These are phyloP conservation scores for Pyrrhoderma noxium DNA, from an alignment of 1,284 basidiomycete genomes.

Conservation along the genomic window DNA sequence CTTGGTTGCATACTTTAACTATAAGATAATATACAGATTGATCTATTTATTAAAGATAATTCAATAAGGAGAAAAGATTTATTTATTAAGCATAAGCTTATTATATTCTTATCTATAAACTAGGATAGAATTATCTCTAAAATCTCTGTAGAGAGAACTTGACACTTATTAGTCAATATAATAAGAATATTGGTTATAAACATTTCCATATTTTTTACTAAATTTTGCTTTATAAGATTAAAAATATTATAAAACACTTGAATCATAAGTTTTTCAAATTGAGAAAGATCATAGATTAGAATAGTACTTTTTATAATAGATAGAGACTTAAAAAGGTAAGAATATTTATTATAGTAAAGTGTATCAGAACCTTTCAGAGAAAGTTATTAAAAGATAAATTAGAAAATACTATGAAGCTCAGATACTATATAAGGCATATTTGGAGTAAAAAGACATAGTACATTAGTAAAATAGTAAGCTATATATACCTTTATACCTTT, in stretches of 20 bases:
- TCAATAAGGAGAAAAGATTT: constrained; percentile 12
- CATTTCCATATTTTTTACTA: constrained; percentile 85
- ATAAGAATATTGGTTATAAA: constrained; percentile 86
- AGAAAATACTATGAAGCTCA: constrained; percentile 90
- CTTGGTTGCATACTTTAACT: constrained; percentile 78
- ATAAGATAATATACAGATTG: constrained; percentile 81
- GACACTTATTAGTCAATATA: constrained; percentile 83
- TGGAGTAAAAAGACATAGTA: constrained; percentile 90
- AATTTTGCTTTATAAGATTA: constrained; percentile 68
- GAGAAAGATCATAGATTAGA: constrained; percentile 85
- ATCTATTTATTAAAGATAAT: constrained; percentile 48
- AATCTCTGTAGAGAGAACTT: constrained; percentile 67
- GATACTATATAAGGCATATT: constrained; percentile 90
- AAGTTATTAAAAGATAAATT: constrained; percentile 89
- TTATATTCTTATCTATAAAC: constrained; percentile 62
- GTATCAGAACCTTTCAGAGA: constrained; percentile 62
- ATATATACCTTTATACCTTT: constrained; percentile 89
- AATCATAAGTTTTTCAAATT: constrained; percentile 78
- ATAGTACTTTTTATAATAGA: constrained; percentile 93
- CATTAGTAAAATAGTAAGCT: constrained; percentile 91
- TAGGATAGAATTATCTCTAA: constrained; percentile 80
- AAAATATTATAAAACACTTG: constrained; percentile 85
- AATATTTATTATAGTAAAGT: constrained; percentile 85
- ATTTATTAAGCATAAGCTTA: constrained; percentile 1
- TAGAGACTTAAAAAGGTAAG: constrained; percentile 85